phyloP scores from a whole-genome alignment of 2,329 filamentous ascomycete species.

The Fusarium napiforme region DNA sequence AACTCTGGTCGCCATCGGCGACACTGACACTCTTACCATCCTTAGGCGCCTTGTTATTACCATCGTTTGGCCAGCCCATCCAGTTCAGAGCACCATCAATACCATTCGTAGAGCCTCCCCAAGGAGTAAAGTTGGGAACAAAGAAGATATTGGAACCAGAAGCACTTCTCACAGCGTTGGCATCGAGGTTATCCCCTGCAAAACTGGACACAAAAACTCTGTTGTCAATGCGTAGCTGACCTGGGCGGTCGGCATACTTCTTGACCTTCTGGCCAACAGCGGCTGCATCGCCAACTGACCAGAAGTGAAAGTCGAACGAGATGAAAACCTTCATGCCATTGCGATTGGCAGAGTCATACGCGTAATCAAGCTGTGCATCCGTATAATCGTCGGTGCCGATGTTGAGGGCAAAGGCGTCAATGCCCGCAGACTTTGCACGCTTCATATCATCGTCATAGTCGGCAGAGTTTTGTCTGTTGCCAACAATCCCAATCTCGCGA shows the following conservation, averaged over 20 bases:
- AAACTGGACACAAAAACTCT: conserved; percentile 66
- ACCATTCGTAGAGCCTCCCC: conserved; percentile 49
- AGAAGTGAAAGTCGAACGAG: conserved; percentile 68
- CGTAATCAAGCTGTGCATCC: conserved; percentile 58
- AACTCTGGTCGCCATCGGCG: conserved; percentile 50
- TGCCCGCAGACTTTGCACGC: conserved; percentile 55
- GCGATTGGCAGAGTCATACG: conserved; percentile 60
- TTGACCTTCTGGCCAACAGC: conserved; percentile 58
- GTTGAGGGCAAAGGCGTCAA: conserved; percentile 63
- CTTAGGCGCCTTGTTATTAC: conserved; percentile 61
- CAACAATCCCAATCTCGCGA: conserved; percentile 56
- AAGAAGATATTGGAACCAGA: conserved; percentile 59
- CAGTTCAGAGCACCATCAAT: conserved; percentile 61
- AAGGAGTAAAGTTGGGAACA: conserved; percentile 61
- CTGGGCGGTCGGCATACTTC: conserved; percentile 55
- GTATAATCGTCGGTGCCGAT: conserved; percentile 58
- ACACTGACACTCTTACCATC: conserved; percentile 53
- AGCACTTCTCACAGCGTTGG: conserved; percentile 53
- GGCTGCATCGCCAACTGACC: conserved; percentile 48
- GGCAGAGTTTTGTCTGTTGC: conserved; percentile 53
- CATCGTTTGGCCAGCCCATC: conserved; percentile 59
- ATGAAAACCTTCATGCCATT: conserved; percentile 65
- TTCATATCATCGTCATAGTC: conserved; percentile 62
- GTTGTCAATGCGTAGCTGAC: conserved; percentile 61
- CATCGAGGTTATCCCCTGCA: conserved; percentile 58